A percentile compares a stretch with the other conserved stretches of the same genome.
phyloP scores from a whole-genome alignment of 345 rosid species.

The Gossypium ekmanianum region DNA sequence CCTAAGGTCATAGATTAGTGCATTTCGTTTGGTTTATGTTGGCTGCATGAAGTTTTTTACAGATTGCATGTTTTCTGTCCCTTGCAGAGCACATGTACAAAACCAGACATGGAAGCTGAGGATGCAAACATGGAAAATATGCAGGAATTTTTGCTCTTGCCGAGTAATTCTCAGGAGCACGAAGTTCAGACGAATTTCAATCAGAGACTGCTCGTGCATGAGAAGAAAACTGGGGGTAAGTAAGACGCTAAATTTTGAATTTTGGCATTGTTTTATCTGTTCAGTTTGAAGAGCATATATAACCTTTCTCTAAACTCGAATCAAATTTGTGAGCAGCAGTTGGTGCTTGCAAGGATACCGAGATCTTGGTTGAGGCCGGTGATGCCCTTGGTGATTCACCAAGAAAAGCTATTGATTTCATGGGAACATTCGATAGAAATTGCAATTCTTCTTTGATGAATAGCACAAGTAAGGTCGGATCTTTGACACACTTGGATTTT shows the following conservation, averaged over 20 bases:
- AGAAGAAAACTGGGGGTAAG: slow-evolving; percentile 42
- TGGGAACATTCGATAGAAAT: slow-evolving; percentile 44
- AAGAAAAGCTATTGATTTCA: slow-evolving; percentile 69
- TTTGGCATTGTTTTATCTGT: background rate
- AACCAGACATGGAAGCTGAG: slow-evolving; percentile 68
- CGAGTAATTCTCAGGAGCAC: slow-evolving; percentile 24
- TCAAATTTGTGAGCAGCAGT: slow-evolving; percentile 25
- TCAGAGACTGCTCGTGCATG: slow-evolving; percentile 27
- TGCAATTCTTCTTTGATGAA: slow-evolving; percentile 28
- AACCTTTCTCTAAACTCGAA: background rate
- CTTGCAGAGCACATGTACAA: slow-evolving; percentile 82
- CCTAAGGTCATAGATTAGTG: background rate
- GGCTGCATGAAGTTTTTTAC: slow-evolving; percentile 24
- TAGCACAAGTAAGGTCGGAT: slow-evolving; percentile 34
- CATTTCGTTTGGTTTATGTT: slow-evolving; percentile 24
- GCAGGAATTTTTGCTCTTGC: slow-evolving; percentile 24
- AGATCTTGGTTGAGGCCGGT: slow-evolving; percentile 17
- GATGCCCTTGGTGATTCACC: slow-evolving; percentile 28
- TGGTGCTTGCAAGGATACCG: slow-evolving; percentile 26
- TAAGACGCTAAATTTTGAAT: slow-evolving; percentile 20
- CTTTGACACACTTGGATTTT: slow-evolving; percentile 59
- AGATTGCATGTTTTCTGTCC: slow-evolving; percentile 30
- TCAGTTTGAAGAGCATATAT: background rate
- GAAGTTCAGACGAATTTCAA: slow-evolving; percentile 14
- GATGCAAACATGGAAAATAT: slow-evolving; percentile 37